phyloP scores from a whole-genome alignment of 257 asterid genomes.

The Nicotiana noctiflora region DNA sequence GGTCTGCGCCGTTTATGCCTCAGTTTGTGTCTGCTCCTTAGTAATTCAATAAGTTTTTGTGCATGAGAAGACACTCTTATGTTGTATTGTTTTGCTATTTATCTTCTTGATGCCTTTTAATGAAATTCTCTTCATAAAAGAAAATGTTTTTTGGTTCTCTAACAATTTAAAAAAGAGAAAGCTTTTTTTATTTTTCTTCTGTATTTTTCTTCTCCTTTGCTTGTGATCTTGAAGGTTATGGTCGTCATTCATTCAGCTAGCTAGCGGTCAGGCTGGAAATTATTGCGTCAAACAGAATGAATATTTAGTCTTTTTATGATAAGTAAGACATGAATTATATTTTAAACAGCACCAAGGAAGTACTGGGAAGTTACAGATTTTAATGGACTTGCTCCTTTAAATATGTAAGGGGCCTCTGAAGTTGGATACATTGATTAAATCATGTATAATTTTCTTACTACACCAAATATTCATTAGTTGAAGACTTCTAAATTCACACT shows the following conservation, averaged over 20 bases:
- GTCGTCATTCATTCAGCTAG: neutral
- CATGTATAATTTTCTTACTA: neutral
- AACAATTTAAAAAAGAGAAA: neutral
- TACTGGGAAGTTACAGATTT: neutral
- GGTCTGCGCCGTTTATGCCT: neutral
- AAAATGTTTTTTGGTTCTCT: neutral
- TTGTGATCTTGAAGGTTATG: neutral
- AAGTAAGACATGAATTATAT: neutral
- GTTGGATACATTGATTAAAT: neutral
- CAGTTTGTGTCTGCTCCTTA: too few species aligned
- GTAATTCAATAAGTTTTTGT: too few species aligned
- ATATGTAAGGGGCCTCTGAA: neutral
- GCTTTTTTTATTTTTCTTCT: neutral
- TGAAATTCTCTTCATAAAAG: neutral
- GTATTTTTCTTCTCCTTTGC: neutral
- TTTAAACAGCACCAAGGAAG: neutral
- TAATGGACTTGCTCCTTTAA: neutral
- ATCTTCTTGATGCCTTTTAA: too few species aligned
- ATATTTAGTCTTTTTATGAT: neutral
- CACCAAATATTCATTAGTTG: neutral
- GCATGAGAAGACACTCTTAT: too few species aligned
- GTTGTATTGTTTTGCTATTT: too few species aligned
- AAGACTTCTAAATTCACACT: neutral
- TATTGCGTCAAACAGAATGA: neutral
- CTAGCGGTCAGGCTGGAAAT: neutral